Conservation (phyloP, 768 basidiomycete species). For the Russula virescens region DNA sequence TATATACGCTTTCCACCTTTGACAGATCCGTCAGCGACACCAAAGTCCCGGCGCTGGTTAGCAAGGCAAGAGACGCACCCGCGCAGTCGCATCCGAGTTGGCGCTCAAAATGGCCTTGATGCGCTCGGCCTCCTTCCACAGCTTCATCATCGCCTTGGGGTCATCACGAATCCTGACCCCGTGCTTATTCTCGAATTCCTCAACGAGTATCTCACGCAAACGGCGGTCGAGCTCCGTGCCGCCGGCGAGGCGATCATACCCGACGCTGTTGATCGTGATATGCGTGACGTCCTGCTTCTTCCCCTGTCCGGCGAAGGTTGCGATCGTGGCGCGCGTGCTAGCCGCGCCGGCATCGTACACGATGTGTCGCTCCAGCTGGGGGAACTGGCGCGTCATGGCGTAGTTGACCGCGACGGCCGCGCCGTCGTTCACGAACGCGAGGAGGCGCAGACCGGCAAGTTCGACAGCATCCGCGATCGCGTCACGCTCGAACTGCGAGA, state of each 20-base stretch:
- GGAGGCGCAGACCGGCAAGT: conserved; percentile 76
- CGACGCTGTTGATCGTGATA: conserved; percentile 74
- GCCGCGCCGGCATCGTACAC: conserved; percentile 94
- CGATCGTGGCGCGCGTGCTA: conserved; percentile 71
- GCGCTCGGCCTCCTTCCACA: conserved; percentile 90
- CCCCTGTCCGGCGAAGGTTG: conserved; percentile 49
- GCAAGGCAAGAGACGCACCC: conserved; percentile 40
- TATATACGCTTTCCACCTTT: conserved; percentile 81
- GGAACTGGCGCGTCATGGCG: conserved; percentile 92
- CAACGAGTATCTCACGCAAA: conserved; percentile 72
- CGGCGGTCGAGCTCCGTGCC: conserved; percentile 84
- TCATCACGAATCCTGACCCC: conserved; percentile 65
- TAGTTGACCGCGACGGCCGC: conserved; percentile 96
- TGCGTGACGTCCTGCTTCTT: conserved; percentile 54
- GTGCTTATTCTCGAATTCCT: conserved; percentile 67
- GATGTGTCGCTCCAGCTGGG: conserved; percentile 74
- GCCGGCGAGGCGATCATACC: conserved; percentile 68
- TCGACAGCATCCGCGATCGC: conserved; percentile 90
- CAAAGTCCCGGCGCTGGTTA: not conserved
- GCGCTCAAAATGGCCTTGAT: conserved; percentile 92
- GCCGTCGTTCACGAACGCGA: conserved; percentile 89
- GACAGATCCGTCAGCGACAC: conserved; percentile 2
- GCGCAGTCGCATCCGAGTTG: conserved; percentile 71
- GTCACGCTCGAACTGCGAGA: conserved; percentile 85
- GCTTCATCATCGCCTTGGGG: conserved; percentile 82